phyloP scores from a whole-genome alignment of 164 flowering plant species.

The Cinnamomum chago region DNA sequence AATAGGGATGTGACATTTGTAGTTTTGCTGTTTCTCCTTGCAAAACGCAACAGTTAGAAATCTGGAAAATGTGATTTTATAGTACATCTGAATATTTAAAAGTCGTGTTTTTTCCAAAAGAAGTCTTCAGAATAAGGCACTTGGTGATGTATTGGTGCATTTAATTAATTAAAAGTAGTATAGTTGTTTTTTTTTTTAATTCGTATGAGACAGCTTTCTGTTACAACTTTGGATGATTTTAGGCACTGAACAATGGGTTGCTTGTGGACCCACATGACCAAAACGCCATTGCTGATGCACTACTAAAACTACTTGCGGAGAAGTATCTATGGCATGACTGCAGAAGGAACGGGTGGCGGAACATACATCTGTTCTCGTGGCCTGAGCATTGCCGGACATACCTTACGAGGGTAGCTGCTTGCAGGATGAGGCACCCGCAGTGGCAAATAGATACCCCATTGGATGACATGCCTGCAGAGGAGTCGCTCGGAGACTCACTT shows the following conservation, averaged over 20 bases:
- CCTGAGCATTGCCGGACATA: conserved; percentile 97
- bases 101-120: too few species aligned
- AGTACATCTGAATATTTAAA: too few species aligned
- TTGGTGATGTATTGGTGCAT: too few species aligned
- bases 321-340: conserved; percentile 89
- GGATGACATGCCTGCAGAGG: conserved; percentile 54
- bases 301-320: conserved; percentile 85
- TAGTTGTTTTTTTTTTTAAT: too few species aligned
- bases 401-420: conserved; percentile 87
- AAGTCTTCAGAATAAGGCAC: too few species aligned
- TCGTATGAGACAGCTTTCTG: neutral
- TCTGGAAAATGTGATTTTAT: too few species aligned
- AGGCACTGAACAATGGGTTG: conserved; percentile 91
- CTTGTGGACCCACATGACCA: conserved; percentile 95
- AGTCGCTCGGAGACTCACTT: conserved; percentile 80
- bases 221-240: neutral
- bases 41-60: neutral
- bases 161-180: too few species aligned
- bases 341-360: conserved; percentile 78
- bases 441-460: conserved; percentile 86
- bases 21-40: neutral
- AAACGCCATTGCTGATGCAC: conserved; percentile 71
- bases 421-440: conserved; percentile 91
- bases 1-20: neutral
- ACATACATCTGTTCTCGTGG: conserved; percentile 96